Evolutionary conservation across 2,329 filamentous ascomycete genomes (phyloP), one percentile per base, ranked within the genome.

Genomic region (Coniella vitis): DNA sequence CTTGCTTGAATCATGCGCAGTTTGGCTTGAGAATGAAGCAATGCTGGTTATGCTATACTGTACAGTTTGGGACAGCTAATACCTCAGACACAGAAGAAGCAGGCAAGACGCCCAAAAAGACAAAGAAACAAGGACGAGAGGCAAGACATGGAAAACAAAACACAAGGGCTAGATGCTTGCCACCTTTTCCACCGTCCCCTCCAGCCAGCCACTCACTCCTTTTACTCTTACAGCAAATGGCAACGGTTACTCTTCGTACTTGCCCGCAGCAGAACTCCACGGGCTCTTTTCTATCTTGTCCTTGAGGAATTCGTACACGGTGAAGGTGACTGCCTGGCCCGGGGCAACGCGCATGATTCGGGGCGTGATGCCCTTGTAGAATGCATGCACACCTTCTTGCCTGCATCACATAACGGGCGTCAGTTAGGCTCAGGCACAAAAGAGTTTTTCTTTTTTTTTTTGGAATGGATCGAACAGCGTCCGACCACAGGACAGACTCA

Each of bases 291-390:
- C 86, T 55, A 90, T 69, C 67, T 81, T 83, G 53, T 83, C 79
- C 70, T 83, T 87, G 53, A 90, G 69, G 65, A 65, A 89, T 67
- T 90, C 86, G 66, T 90, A 90, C 57, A 90, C 86, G 68, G 81
- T 84, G 52, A 84, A 84, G 3, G 81, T 84, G 47, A 84, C 81
- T 51, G 81, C 93, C 74, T 98, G 93, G 40, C 93, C 93, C 7
- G 93, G 93, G 21, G 93, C 93, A 47, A 98, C 93, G 62, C 93
- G 83, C 90, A 97, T 97, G 58, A 98, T 87, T 60, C 93, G 81
- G 7, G 93, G 93, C 40, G 93, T 98, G 69, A 98, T 98, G 61
- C 93, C 93, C 78, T 97, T 97, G 76, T 95, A 98, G 71, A 98
- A 98, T 41, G 93, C 93, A 60, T 89, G 84, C 58, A 91, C 75